Base-by-base conservation (phyloP, 2,329 filamentous ascomycete species). In the Pyrenophora teres region DNA sequence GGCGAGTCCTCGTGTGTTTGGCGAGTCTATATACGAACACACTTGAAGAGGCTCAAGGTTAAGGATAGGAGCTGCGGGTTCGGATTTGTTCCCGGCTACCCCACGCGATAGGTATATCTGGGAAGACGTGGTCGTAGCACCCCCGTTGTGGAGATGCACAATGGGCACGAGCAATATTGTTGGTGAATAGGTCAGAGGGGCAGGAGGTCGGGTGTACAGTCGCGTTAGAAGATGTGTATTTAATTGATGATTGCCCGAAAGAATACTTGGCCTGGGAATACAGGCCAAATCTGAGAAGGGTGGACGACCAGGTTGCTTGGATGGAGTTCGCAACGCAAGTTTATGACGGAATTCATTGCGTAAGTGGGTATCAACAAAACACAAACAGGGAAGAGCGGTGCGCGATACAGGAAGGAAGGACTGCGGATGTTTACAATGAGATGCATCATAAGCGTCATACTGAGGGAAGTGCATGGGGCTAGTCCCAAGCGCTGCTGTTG, bases 51-150 rank as follows among this genome's bases (percentile, higher is more conserved):
- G 48, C 12, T 57, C 46, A 21, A 50, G 39, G 27, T 56, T 39
- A 13, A 52, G 35, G 35, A 57, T n/a, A 48, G 68, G 56, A 59
- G 64, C 54, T n/a, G 56, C 47, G 32, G 65, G 57, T 35, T 64
- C 59, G 23, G 69, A 69, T 48, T 69, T 59, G 27, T 71, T 68
- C 25, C 64, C 70, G 36, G 77, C 77, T 52, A 79, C 75, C 46
- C 73, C 76, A 46, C 76, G 64, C 19, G 77, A 80, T 42, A 80
- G 70, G 47, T 78, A 68, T 31, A 80, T 79, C 52, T 78, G 74
- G 40, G 76, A 79, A 74, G 78, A 77, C 77, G 76, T 79, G 23
- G 60, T 77, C 44, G 45, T 38, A 60, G 57, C 61, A 64, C 65
- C 66, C 54, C 67, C 60, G 12, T 6, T 23, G 33, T 37, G 10